Base-by-base conservation (phyloP, 2,329 filamentous ascomycete species). In the Penicillium frequentans region DNA sequence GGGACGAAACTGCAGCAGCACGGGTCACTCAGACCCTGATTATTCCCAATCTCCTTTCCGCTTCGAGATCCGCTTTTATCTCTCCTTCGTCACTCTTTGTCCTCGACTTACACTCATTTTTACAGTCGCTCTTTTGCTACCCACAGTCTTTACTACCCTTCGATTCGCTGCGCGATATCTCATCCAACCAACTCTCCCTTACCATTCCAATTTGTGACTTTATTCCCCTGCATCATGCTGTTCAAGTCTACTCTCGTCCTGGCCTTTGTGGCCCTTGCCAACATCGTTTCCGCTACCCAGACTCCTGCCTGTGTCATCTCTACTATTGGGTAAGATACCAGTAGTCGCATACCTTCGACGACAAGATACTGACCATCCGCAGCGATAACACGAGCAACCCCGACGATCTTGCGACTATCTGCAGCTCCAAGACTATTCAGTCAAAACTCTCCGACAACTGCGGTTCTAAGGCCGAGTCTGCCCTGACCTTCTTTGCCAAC, bases 301-400 rank as follows among this genome's bases (percentile, higher is more conserved):
- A 77, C 81, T 46, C 80, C 81, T 27, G 79, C 78, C 53, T 84
- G 82, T 68, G 72, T 84, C 46, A 72, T 84, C 45, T 73, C 72
- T 43, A 80, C 78, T 37, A 74, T 84, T 62, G 81, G 81, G 80
- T 82, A 76, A 61, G 77, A 29, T 19, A 42, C 14, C n/a, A 26
- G 26, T 19, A 48, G 14, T 46, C 13, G 31, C 10, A 23, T 16
- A 16, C 26, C 21, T 14, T 7, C 19, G 29, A 35, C 14, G 14
- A 14, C 13, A 49, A 5, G 21, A 48, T 48, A 31, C 37, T 26
- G 43, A 54, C 24, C 23, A 19, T 16, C 2, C 24, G 13, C 26
- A 54, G 75, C 58, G 66, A 70, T 45, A 66, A 75, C 52, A 33
- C 66, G 6, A 52, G 13, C 50, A 64, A 74, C 55, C 77, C 77